phyloP scores from a whole-genome alignment of 2,329 filamentous ascomycete genomes.

The Ophioceras dolichostomum region DNA sequence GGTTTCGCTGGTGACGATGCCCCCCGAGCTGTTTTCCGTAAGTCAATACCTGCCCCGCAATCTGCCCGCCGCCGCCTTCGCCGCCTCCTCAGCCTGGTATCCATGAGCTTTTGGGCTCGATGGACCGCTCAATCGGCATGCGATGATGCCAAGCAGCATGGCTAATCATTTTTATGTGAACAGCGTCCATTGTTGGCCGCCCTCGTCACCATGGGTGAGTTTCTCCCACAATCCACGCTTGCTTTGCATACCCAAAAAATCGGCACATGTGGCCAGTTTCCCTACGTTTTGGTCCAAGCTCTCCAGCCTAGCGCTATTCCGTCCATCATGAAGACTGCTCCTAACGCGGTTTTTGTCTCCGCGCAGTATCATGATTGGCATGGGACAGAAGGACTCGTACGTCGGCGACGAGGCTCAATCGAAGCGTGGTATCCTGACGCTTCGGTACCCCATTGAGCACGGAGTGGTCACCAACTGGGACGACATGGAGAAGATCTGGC shows the following conservation, averaged over 20 bases:
- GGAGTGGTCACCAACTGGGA: constrained; percentile 99
- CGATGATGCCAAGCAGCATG: too few species aligned
- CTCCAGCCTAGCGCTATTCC: too few species aligned
- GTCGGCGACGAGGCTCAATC: constrained; percentile 99
- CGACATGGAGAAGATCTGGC: constrained; percentile 99
- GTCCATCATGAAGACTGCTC: too few species aligned
- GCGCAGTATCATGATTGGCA: constrained; percentile 98
- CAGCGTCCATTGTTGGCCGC: constrained; percentile 98
- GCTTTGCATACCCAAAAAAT: too few species aligned
- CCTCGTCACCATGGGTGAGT: constrained; percentile 99
- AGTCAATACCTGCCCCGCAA: constrained; percentile 47
- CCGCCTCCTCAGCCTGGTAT: too few species aligned
- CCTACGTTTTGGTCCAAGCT: neutral
- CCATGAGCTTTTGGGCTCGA: constrained; percentile 1
- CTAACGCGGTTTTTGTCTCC: constrained; percentile 7
- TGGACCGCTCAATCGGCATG: too few species aligned
- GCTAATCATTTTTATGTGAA: too few species aligned
- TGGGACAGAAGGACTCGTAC: constrained; percentile 99
- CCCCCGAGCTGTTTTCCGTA: constrained; percentile 99
- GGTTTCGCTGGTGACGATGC: constrained; percentile 99
- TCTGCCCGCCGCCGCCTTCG: constrained; percentile 4
- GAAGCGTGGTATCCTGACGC: constrained; percentile 99
- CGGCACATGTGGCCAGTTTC: too few species aligned
- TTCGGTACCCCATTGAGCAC: constrained; percentile 99
- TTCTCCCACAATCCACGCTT: too few species aligned